Conservation (phyloP, 1,139 yeast species). For the Sugiyamaella xylanicola region DNA sequence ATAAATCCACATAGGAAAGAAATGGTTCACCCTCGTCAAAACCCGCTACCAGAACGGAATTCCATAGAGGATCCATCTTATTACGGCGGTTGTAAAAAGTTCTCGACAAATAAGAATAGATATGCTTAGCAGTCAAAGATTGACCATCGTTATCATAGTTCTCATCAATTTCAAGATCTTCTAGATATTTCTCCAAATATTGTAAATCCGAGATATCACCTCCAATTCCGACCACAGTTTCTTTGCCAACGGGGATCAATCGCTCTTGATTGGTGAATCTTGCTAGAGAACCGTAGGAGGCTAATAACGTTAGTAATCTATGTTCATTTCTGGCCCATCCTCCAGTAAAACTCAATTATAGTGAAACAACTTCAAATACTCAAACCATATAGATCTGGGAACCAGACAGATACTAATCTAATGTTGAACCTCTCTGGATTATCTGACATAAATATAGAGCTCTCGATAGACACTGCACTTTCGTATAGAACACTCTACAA, state of each 20-base stretch:
- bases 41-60: slow-evolving; percentile 90
- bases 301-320: slow-evolving; percentile 25
- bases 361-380: too few relatives aligned
- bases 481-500: too few relatives aligned
- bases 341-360: too few relatives aligned
- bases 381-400: too few relatives aligned
- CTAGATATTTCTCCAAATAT: slow-evolving; percentile 71
- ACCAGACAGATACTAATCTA: too few relatives aligned
- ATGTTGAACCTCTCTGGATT: too few relatives aligned
- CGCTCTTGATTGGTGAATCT: slow-evolving; percentile 86
- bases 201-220: slow-evolving; percentile 97
- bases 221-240: slow-evolving; percentile 88
- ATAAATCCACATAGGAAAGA: slow-evolving; percentile 81
- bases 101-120: slow-evolving; percentile 83
- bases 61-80: slow-evolving; percentile 97
- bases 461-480: too few relatives aligned
- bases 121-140: slow-evolving; percentile 76
- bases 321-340: not conserved
- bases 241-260: slow-evolving; percentile 75
- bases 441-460: too few relatives aligned
- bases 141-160: slow-evolving; percentile 82
- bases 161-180: slow-evolving; percentile 70
- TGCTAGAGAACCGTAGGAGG: slow-evolving; percentile 87
- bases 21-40: slow-evolving; percentile 64
- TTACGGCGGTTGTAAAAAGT: slow-evolving; percentile 86